phyloP scores from a whole-genome alignment of 2,329 filamentous ascomycete species.

The Davidsoniella neocaledoniae region DNA sequence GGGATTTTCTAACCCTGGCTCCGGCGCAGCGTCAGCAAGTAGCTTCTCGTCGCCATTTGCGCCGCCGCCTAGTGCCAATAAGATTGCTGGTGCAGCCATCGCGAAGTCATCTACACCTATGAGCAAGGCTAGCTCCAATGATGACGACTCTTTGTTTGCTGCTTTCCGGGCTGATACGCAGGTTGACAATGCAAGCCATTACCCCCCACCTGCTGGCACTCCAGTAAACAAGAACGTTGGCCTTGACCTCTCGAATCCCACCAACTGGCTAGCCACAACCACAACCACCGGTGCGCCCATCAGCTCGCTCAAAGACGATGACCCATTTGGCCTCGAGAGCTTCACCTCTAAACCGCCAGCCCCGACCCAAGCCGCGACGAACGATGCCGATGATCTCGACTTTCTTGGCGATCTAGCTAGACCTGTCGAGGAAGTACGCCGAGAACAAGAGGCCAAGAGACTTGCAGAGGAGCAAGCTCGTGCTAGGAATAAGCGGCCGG shows the following conservation, averaged over 20 bases:
- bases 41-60: slow-evolving; percentile 14
- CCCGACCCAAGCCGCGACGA: slow-evolving; percentile 16
- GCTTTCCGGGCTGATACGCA: slow-evolving; percentile 50
- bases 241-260: slow-evolving; percentile 37
- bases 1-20: slow-evolving; percentile 14
- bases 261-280: slow-evolving; percentile 31
- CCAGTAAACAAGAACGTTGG: slow-evolving; percentile 23
- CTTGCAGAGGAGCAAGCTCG: slow-evolving; percentile 1
- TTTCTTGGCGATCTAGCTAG: slow-evolving; percentile 47
- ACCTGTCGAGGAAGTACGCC: slow-evolving; percentile 46
- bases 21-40: slow-evolving; percentile 6
- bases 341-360: slow-evolving; percentile 26
- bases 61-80: slow-evolving; percentile 12
- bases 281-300: slow-evolving; percentile 22
- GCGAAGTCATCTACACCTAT: background rate
- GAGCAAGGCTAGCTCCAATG: slow-evolving; percentile 15
- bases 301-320: slow-evolving; percentile 49
- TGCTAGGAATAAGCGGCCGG: slow-evolving; percentile 19
- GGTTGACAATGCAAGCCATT: slow-evolving; percentile 49
- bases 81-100: background rate
- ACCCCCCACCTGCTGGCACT: slow-evolving; percentile 30
- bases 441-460: slow-evolving; percentile 20
- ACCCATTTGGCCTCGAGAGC: slow-evolving; percentile 68
- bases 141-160: slow-evolving; percentile 49
- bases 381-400: slow-evolving; percentile 40